Percentiles rank a stretch among this genome's conserved stretches.
These are phyloP conservation scores for Eucalyptus microcorys DNA, from an alignment of 345 rosid species.

Conservation along the genomic window DNA sequence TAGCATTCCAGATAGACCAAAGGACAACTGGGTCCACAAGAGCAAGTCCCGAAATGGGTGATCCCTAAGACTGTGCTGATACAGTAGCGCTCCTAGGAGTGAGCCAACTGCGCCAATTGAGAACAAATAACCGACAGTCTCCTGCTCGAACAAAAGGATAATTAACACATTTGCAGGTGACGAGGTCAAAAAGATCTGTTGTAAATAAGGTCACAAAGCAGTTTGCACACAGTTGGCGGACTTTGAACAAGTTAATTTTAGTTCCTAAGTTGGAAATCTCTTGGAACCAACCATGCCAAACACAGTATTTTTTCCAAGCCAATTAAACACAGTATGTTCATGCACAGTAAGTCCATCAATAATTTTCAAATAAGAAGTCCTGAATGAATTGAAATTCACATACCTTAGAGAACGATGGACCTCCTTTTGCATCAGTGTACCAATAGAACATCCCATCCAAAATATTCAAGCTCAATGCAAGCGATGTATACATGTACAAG, in stretches of 20 bases:
- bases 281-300: neutral
- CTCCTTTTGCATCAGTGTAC: constrained; percentile 67
- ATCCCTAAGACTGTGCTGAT: constrained; percentile 58
- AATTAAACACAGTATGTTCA: neutral
- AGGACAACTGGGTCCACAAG: constrained; percentile 74
- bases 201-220: neutral
- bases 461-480: constrained; percentile 61
- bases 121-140: constrained; percentile 73
- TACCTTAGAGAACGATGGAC: constrained; percentile 86
- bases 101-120: constrained; percentile 82
- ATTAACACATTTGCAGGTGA: neutral
- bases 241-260: neutral
- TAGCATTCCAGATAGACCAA: constrained; percentile 76
- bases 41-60: constrained; percentile 64
- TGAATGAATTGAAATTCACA: neutral
- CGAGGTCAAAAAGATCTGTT: neutral
- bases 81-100: constrained; percentile 68
- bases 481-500: constrained; percentile 72
- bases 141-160: constrained; percentile 22
- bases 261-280: neutral
- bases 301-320: neutral
- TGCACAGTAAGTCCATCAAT: neutral
- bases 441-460: constrained; percentile 92
- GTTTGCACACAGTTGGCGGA: neutral
- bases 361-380: neutral